A percentile compares a stretch with the other conserved stretches of the same genome.
phyloP scores from a whole-genome alignment of 2,329 filamentous ascomycete species.

The Apiospora marii region DNA sequence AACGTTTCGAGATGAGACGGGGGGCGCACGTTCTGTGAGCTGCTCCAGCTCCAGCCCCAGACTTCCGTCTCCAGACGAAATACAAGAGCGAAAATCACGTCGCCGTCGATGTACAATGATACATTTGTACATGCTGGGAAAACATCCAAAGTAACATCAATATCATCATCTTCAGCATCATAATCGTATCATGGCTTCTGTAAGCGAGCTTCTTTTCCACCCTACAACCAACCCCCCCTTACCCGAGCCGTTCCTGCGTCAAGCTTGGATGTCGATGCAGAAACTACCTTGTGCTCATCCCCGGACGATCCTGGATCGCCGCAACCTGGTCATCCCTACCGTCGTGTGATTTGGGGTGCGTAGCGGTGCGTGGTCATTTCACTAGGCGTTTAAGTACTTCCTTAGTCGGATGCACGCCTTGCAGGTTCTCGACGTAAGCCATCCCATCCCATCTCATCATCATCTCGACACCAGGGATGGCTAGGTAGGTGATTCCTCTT shows the following conservation, averaged over 20 bases:
- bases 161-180: background rate
- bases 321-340: background rate
- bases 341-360: constrained; percentile 4
- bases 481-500: background rate
- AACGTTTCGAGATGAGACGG: constrained; percentile 20
- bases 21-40: background rate
- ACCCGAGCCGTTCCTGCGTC: constrained; percentile 16
- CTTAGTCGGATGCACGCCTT: background rate
- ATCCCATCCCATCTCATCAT: constrained; percentile 8
- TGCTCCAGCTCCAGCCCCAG: background rate
- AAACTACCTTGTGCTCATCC: constrained; percentile 12
- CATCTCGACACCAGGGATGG: constrained; percentile 2
- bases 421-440: background rate
- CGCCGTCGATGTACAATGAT: background rate
- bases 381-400: background rate
- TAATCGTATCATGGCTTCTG: background rate
- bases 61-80: background rate
- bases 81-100: background rate
- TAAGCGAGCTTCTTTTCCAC: background rate
- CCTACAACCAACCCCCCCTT: background rate
- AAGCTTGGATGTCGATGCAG: constrained; percentile 13
- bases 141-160: background rate
- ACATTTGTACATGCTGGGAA: background rate
- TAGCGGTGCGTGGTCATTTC: background rate
- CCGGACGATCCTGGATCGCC: constrained; percentile 18